Evolutionary conservation across 495 filamentous ascomycete genomes (phyloP), one percentile per base, ranked within the genome.

Genomic region (Neurospora sp.): DNA sequence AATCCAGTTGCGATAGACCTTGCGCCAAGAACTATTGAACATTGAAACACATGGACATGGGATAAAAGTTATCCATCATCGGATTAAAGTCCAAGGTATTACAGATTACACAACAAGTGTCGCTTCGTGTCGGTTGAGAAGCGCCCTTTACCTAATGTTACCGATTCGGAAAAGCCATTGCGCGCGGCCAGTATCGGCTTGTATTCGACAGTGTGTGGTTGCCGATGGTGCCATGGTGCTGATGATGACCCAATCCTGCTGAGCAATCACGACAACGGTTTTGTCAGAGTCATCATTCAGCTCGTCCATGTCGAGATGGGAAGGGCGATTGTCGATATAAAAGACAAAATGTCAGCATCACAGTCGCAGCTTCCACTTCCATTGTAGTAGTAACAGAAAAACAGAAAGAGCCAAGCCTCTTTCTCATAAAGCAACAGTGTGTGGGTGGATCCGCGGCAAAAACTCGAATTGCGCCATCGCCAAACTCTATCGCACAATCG

Each of bases 381-480:
- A 66, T 35, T 61, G 27, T 31, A 31, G 27, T 31, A 31, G 27
- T 31, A 0, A 27, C 27, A 27, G 27, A 3, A 31, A 31, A 31
- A 31, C 27, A 31, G 53, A 66, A 61, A 35, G 53, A 35, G 48
- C 41, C 41, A 44, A 44, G 41, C 41, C 41, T 18, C 41, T 5
- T 7, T 5, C 41, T 44, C 41, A 6, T 66, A 66, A 66, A 66
- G 27, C 14, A 66, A 66, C 53, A 66, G 53, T 37, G 53, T 66
- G 53, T 35, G 53, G 53, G 53, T 66, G 53, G 53, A 66, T 9
- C 53, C 53, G 27, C 53, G 53, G 53, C 53, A 70, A 72, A 70
- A 59, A 72, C 68, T 39, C 31, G 48, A 73, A 75, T 75, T 75
- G 75, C 73, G 73, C 75, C 75, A 76, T 76, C 73, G 73, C 18